phyloP scores from a whole-genome alignment of 2,329 filamentous ascomycete species.

The Phoma herbarum region DNA sequence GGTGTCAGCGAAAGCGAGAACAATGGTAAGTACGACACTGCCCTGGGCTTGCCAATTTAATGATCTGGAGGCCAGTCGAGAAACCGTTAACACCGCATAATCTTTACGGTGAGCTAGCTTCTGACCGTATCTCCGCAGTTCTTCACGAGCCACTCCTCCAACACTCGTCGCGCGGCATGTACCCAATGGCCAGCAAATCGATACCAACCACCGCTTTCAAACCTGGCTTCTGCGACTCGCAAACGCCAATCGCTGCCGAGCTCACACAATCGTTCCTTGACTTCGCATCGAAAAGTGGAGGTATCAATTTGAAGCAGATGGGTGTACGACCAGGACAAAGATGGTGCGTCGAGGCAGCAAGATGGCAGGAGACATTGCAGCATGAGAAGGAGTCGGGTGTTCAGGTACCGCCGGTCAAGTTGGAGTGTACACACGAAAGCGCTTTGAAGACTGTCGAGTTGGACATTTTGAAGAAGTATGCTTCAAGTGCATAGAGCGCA shows the following conservation, averaged over 20 bases:
- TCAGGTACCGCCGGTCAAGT: constrained; percentile 19
- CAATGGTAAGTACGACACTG: constrained; percentile 9
- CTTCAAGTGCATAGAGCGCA: not conserved
- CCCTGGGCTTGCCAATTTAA: too few relatives aligned
- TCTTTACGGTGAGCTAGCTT: too few relatives aligned
- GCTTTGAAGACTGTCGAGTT: constrained; percentile 19
- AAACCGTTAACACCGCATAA: too few relatives aligned
- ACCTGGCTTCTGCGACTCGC: constrained; percentile 25
- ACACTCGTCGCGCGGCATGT: constrained; percentile 24
- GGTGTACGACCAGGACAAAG: constrained; percentile 24
- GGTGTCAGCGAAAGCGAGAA: constrained; percentile 16
- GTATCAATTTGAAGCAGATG: constrained; percentile 23
- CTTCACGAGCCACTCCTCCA: constrained; percentile 23
- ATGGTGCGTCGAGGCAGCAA: constrained; percentile 23
- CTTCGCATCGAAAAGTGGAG: constrained; percentile 22
- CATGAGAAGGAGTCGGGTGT: constrained; percentile 17
- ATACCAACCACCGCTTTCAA: constrained; percentile 20
- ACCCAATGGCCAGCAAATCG: constrained; percentile 25
- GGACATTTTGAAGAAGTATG: constrained; percentile 24
- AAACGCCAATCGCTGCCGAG: constrained; percentile 24
- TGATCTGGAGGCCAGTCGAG: not conserved
- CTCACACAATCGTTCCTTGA: constrained; percentile 25
- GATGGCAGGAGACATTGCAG: constrained; percentile 21
- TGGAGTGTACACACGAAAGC: constrained; percentile 25
- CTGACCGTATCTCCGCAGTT: constrained; percentile 6